Conservation (phyloP, 257 asterid genomes). For the Craterostigma plantagineum region DNA sequence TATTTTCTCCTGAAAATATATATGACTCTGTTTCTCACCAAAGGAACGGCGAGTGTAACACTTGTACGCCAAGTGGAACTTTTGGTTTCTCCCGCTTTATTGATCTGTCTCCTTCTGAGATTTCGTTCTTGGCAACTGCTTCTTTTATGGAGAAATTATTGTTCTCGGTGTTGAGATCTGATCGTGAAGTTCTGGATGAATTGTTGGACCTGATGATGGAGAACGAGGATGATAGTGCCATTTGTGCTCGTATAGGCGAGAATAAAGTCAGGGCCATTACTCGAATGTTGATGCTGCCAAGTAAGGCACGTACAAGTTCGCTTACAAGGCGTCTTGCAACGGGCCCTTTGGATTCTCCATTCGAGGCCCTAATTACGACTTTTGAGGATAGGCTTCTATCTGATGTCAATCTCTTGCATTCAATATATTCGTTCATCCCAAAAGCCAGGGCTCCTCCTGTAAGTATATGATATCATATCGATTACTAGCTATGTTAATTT, state of each 20-base stretch:
- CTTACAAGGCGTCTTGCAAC: conserved; percentile 42
- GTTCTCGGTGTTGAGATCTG: conserved; percentile 44
- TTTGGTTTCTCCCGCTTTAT: conserved; percentile 71
- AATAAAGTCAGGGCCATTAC: conserved; percentile 68
- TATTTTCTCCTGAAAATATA: conserved; percentile 67
- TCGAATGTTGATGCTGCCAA: conserved; percentile 73
- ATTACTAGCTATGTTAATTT: background rate
- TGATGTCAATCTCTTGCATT: conserved; percentile 56
- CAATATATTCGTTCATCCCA: conserved; percentile 81
- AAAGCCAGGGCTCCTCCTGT: conserved; percentile 94
- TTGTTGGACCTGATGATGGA: conserved; percentile 40
- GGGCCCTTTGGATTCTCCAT: conserved; percentile 63
- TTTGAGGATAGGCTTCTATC: conserved; percentile 65
- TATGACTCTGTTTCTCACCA: conserved; percentile 28
- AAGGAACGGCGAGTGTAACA: conserved; percentile 14
- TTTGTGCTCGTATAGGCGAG: conserved; percentile 33
- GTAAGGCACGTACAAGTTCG: conserved; percentile 28
- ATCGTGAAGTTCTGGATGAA: conserved; percentile 36
- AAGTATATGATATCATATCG: conserved; percentile 12
- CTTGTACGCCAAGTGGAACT: conserved; percentile 32
- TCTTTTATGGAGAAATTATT: conserved; percentile 65
- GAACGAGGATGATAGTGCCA: conserved; percentile 25
- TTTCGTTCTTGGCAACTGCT: conserved; percentile 54
- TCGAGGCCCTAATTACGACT: conserved; percentile 61
- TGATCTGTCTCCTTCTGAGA: conserved; percentile 71